A percentile compares a stretch with the other conserved stretches of the same genome.
These are phyloP conservation scores for Fusarium bactridioides DNA, from an alignment of 2,329 filamentous ascomycete species.

Conservation along the genomic window DNA sequence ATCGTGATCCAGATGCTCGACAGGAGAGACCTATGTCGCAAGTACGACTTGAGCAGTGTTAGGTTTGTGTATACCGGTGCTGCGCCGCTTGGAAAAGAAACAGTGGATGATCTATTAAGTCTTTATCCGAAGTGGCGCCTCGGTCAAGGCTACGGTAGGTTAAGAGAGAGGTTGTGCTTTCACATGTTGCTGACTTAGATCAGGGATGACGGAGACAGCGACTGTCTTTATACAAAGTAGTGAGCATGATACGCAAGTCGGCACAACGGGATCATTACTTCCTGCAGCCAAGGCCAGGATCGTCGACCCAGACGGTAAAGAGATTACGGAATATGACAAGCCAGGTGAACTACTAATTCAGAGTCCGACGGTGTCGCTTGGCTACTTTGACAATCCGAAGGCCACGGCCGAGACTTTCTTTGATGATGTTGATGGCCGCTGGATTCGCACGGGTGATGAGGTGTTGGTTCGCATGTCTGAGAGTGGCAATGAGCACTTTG, in stretches of 20 bases:
- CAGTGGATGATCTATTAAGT: slow-evolving; percentile 66
- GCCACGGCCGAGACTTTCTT: slow-evolving; percentile 82
- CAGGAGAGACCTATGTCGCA: not conserved
- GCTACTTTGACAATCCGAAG: slow-evolving; percentile 86
- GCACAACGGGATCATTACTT: slow-evolving; percentile 72
- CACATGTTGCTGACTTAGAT: slow-evolving; percentile 54
- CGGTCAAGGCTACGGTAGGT: slow-evolving; percentile 73
- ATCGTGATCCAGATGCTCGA: slow-evolving; percentile 13
- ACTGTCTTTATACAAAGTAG: slow-evolving; percentile 47
- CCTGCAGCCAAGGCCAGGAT: slow-evolving; percentile 70
- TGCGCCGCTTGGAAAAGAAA: slow-evolving; percentile 75
- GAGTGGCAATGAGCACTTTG: slow-evolving; percentile 78
- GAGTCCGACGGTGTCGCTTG: slow-evolving; percentile 77
- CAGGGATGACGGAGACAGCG: slow-evolving; percentile 46
- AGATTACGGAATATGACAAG: slow-evolving; percentile 72
- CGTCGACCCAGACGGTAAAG: slow-evolving; percentile 69
- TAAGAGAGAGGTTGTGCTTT: rapidly evolving
- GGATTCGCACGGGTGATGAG: slow-evolving; percentile 88
- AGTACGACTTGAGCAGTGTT: slow-evolving; percentile 17
- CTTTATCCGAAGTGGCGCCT: slow-evolving; percentile 71
- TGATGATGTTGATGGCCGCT: slow-evolving; percentile 69
- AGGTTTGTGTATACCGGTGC: slow-evolving; percentile 50
- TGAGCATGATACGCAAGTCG: slow-evolving; percentile 68
- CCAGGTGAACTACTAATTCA: slow-evolving; percentile 86
- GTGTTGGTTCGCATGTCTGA: slow-evolving; percentile 71